These are phyloP conservation scores for Dictyostelium citrinum DNA, from an alignment of 78 protist species.

Conservation along the genomic window DNA sequence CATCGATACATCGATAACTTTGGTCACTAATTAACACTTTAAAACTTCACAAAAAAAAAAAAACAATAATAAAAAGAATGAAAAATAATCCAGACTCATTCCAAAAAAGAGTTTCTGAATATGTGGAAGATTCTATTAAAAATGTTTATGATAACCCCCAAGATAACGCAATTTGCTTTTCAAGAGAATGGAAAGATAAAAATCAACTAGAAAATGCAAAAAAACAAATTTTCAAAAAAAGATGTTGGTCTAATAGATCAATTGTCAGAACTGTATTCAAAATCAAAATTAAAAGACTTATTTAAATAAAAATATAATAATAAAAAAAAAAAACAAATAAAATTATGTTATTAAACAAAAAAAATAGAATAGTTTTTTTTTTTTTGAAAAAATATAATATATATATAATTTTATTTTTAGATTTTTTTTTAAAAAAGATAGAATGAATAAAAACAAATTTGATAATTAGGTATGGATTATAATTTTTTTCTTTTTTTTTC, in stretches of 20 bases:
- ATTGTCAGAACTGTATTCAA: neutral
- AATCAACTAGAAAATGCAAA: slow-evolving; percentile 23
- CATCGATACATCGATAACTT: neutral
- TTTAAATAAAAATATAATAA: neutral
- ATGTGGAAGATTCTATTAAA: slow-evolving; percentile 35
- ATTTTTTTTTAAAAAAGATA: neutral
- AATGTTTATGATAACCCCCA: slow-evolving; percentile 58
- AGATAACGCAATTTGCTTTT: slow-evolving; percentile 10
- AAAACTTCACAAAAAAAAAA: neutral
- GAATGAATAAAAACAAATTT: neutral
- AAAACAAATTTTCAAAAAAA: slow-evolving; percentile 31
- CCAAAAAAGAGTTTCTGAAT: slow-evolving; percentile 50
- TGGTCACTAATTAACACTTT: neutral
- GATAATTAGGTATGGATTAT: neutral
- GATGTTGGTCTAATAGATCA: slow-evolving; percentile 3
- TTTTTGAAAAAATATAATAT: neutral
- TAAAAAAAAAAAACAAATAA: neutral
- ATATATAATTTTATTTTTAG: neutral
- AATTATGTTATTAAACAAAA: neutral
- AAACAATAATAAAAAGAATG: slow-evolving; percentile 4
- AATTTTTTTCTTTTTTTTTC: no score
- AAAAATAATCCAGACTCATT: slow-evolving; percentile 41
- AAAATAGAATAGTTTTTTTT: neutral
- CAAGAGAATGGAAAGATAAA: slow-evolving; percentile 35
- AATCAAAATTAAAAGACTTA: slow-evolving; percentile 3